A percentile compares a stretch with the other conserved stretches of the same genome.
Conservation (phyloP, 192 early-diverging fungal species). For the Coemansia biformis region DNA sequence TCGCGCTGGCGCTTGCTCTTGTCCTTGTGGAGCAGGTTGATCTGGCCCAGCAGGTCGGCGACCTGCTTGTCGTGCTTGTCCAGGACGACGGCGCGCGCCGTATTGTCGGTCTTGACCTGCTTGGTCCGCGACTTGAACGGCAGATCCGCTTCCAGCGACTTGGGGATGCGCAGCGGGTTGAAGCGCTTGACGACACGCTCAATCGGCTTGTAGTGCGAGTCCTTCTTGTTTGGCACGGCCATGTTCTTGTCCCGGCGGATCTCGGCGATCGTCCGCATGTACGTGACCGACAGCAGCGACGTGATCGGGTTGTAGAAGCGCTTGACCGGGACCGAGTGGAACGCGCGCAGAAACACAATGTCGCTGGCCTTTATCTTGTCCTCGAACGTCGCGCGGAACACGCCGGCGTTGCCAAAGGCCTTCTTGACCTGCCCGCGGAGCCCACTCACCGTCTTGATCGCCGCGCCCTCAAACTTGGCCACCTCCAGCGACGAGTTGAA, state of each 20-base stretch:
- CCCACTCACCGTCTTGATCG: constrained; percentile 91
- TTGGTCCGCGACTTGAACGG: constrained; percentile 92
- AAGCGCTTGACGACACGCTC: constrained; percentile 72
- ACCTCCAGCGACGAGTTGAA: constrained; percentile 94
- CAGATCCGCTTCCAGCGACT: constrained; percentile 70
- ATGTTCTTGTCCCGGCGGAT: constrained; percentile 66
- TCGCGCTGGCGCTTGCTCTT: constrained; percentile 65
- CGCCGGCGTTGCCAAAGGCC: constrained; percentile 76
- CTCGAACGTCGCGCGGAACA: constrained; percentile 97
- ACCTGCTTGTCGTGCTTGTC: constrained; percentile 90
- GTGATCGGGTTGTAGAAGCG: constrained; percentile 98
- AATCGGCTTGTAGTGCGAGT: constrained; percentile 88
- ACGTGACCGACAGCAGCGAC: constrained; percentile 82
- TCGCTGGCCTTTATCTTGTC: constrained; percentile 96
- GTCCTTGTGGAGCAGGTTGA: constrained; percentile 65
- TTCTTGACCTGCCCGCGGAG: constrained; percentile 99
- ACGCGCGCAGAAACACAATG: constrained; percentile 95
- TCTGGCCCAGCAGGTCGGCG: constrained; percentile 72
- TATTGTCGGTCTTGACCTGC: constrained; percentile 26
- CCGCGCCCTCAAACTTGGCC: constrained; percentile 96
- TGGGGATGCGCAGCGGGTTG: constrained; percentile 76
- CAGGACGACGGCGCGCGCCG: constrained; percentile 73
- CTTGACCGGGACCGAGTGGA: constrained; percentile 94
- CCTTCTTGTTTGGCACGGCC: constrained; percentile 64
- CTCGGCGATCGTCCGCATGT: constrained; percentile 84